A percentile compares a stretch with the other conserved stretches of the same genome.
phyloP scores from a whole-genome alignment of 306 rosid genomes.

The Gillenia trifoliata region DNA sequence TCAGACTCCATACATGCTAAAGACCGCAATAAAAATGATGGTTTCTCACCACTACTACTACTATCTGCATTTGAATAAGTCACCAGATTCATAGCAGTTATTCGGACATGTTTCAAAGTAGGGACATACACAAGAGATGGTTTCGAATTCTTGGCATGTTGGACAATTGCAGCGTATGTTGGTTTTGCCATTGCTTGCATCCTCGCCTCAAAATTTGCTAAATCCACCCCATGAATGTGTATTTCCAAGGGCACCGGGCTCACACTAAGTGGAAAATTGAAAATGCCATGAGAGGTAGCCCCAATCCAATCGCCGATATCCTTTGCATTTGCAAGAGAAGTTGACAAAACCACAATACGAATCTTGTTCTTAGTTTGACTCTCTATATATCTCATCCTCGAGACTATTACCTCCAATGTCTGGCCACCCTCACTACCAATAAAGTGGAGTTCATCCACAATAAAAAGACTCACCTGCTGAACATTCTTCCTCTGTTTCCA shows the following conservation, averaged over 20 bases:
- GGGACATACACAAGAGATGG: constrained; percentile 93
- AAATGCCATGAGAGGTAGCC: constrained; percentile 84
- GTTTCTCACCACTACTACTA: constrained; percentile 47
- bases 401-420: constrained; percentile 74
- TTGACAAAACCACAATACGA: constrained; percentile 87
- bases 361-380: constrained; percentile 81
- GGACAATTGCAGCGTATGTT: constrained; percentile 76
- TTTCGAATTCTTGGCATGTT: constrained; percentile 73
- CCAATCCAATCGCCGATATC: constrained; percentile 98
- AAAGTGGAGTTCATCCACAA: constrained; percentile 84
- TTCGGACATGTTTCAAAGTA: constrained; percentile 71
- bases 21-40: constrained; percentile 55
- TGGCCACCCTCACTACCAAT: constrained; percentile 92
- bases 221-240: constrained; percentile 81
- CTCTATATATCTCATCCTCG: constrained; percentile 82
- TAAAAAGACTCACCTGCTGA: constrained; percentile 86
- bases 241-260: constrained; percentile 92
- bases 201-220: constrained; percentile 82
- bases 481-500: constrained; percentile 82
- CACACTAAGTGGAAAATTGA: constrained; percentile 86
- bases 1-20: constrained; percentile 61
- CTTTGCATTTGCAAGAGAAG: constrained; percentile 92
- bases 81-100: constrained; percentile 74
- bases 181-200: constrained; percentile 96
- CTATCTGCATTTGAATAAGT: constrained; percentile 58